A percentile compares a stretch with the other conserved stretches of the same genome.
These are phyloP conservation scores for Ilyonectria mors-panacis DNA, from an alignment of 2,329 filamentous ascomycete species.

Conservation along the genomic window DNA sequence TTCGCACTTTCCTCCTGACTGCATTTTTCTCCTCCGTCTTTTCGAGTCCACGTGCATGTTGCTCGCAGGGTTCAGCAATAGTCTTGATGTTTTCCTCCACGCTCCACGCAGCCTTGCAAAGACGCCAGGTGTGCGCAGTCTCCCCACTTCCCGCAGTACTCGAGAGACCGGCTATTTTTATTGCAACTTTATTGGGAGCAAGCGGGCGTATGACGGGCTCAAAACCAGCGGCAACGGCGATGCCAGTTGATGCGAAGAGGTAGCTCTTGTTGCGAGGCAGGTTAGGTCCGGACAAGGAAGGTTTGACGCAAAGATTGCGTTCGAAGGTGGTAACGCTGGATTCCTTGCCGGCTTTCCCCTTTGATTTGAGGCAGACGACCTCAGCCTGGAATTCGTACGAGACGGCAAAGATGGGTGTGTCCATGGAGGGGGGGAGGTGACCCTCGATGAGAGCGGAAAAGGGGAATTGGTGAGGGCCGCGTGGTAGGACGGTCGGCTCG, in stretches of 20 bases:
- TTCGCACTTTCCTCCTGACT: conserved; percentile 79
- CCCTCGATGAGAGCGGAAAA: conserved; percentile 89
- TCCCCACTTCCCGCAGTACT: conserved; percentile 75
- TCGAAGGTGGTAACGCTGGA: conserved; percentile 71
- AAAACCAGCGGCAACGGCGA: conserved; percentile 85
- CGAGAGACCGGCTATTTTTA: conserved; percentile 71
- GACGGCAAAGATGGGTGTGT: conserved; percentile 78
- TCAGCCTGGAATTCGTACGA: conserved; percentile 83
- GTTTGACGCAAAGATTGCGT: conserved; percentile 79
- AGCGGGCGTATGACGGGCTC: conserved; percentile 87
- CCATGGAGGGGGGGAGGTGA: conserved; percentile 84
- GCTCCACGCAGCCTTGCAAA: conserved; percentile 91
- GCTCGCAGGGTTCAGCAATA: conserved; percentile 82
- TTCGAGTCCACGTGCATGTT: conserved; percentile 72
- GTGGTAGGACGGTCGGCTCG: conserved; percentile 64
- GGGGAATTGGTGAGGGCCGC: conserved; percentile 80
- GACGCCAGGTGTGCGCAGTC: conserved; percentile 83
- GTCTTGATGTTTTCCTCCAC: conserved; percentile 88
- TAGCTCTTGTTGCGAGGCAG: conserved; percentile 88
- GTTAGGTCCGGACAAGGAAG: conserved; percentile 80
- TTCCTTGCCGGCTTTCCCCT: conserved; percentile 55
- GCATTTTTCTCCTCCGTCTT: conserved; percentile 66
- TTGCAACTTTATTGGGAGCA: conserved; percentile 70
- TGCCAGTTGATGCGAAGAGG: conserved; percentile 93
- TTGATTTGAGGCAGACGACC: conserved; percentile 68